phyloP scores from a whole-genome alignment of 345 rosid genomes.

The Bruguiera gymnorhiza region DNA sequence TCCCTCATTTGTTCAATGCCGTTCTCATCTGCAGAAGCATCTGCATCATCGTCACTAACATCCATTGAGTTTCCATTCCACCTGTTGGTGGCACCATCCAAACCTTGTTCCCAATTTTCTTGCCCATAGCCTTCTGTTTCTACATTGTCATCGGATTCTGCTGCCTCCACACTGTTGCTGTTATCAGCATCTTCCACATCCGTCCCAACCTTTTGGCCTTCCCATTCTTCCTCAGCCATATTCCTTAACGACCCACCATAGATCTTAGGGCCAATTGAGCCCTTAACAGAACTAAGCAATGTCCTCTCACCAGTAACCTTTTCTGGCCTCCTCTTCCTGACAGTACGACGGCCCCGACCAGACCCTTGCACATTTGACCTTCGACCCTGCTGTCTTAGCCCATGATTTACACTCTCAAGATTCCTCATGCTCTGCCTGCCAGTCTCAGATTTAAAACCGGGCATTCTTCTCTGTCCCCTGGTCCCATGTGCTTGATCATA shows the following conservation, averaged over 20 bases:
- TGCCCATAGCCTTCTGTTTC: conserved; percentile 48
- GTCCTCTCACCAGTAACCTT: conserved; percentile 33
- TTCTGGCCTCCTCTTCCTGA: conserved; percentile 74
- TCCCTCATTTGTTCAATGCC: conserved; percentile 33
- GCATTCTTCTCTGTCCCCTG: conserved; percentile 46
- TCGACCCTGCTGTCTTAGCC: conserved; percentile 41
- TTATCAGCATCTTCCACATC: conserved; percentile 49
- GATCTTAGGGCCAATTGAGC: conserved; percentile 20
- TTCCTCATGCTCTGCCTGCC: conserved; percentile 41
- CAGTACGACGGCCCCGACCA: conserved; percentile 77
- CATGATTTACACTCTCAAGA: conserved; percentile 35
- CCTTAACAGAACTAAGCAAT: conserved; percentile 18
- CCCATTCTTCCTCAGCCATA: conserved; percentile 43
- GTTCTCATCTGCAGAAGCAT: conserved; percentile 35
- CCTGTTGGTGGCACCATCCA: conserved; percentile 31
- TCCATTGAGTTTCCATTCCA: conserved; percentile 51
- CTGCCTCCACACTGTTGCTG: conserved; percentile 58
- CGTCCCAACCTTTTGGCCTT: conserved; percentile 31
- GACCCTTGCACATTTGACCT: conserved; percentile 42
- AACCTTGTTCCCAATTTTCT: conserved; percentile 55
- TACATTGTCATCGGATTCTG: conserved; percentile 61
- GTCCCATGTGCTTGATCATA: conserved; percentile 53
- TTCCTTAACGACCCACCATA: conserved; percentile 13
- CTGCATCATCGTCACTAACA: conserved; percentile 60
- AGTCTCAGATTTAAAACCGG: conserved; percentile 34